phyloP scores from a whole-genome alignment of 768 basidiomycete genomes.

The Megacollybia marginata region DNA sequence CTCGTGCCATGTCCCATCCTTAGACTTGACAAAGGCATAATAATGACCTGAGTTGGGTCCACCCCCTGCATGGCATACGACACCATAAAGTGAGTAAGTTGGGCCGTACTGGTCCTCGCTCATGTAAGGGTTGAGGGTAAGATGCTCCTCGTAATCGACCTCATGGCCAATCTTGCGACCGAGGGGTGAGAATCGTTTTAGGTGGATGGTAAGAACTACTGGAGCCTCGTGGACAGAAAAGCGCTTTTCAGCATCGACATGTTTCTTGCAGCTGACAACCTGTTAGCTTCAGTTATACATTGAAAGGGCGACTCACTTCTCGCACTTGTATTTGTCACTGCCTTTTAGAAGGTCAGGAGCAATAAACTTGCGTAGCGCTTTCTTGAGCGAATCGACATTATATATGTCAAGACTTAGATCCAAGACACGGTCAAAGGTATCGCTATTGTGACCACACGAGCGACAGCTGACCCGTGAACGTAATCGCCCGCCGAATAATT shows the following conservation, averaged over 20 bases:
- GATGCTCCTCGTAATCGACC: slow-evolving; percentile 70
- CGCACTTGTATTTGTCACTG: slow-evolving; percentile 95
- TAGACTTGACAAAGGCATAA: slow-evolving; percentile 73
- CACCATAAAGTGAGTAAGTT: slow-evolving; percentile 80
- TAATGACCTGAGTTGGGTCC: slow-evolving; percentile 97
- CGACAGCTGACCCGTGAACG: slow-evolving; percentile 87
- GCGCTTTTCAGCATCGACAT: slow-evolving; percentile 83
- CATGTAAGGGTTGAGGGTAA: slow-evolving; percentile 76
- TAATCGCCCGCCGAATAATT: slow-evolving; percentile 86
- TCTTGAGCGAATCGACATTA: slow-evolving; percentile 50
- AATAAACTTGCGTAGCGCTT: slow-evolving; percentile 75
- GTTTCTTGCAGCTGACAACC: slow-evolving; percentile 74
- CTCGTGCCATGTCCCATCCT: slow-evolving; percentile 72
- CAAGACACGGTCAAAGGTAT: slow-evolving; percentile 92
- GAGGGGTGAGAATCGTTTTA: slow-evolving; percentile 90
- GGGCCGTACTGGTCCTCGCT: slow-evolving; percentile 73
- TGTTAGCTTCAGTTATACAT: neutral
- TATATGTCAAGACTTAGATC: slow-evolving; percentile 91
- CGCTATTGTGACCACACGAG: slow-evolving; percentile 79
- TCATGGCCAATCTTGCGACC: slow-evolving; percentile 80
- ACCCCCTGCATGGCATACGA: slow-evolving; percentile 88
- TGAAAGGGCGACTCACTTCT: slow-evolving; percentile 63
- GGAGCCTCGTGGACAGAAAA: slow-evolving; percentile 90
- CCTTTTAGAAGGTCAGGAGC: slow-evolving; percentile 80
- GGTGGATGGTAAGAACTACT: slow-evolving; percentile 79